Percentiles rank a stretch among this genome's conserved stretches.
Conservation (phyloP, 208 protist species). For the Leishmania martiniquensis region DNA sequence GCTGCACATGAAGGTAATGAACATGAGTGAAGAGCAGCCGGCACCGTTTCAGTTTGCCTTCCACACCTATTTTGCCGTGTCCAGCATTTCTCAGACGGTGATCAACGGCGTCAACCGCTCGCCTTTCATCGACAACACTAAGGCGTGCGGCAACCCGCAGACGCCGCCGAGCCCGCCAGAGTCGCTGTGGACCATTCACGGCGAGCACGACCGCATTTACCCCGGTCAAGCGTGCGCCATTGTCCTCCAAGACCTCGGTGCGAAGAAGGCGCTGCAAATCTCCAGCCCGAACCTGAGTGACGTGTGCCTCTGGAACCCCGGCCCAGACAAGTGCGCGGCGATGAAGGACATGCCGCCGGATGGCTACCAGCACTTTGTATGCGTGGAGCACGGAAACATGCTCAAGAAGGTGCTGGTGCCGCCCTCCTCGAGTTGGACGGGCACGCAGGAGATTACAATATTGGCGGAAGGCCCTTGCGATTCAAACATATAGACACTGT, state of each 20-base stretch:
- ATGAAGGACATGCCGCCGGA: slow-evolving; percentile 79
- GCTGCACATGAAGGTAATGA: slow-evolving; percentile 70
- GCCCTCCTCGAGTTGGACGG: slow-evolving; percentile 62
- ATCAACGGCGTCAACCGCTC: slow-evolving; percentile 75
- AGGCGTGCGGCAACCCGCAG: slow-evolving; percentile 39
- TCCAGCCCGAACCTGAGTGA: slow-evolving; percentile 61
- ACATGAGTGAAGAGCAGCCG: slow-evolving; percentile 41
- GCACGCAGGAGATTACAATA: slow-evolving; percentile 51
- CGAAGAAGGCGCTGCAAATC: slow-evolving; percentile 42
- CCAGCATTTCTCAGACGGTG: slow-evolving; percentile 50
- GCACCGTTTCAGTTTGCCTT: slow-evolving; percentile 81
- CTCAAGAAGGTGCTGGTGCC: slow-evolving; percentile 57
- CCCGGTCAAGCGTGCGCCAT: slow-evolving; percentile 47
- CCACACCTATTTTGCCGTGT: slow-evolving; percentile 88
- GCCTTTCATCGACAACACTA: slow-evolving; percentile 71
- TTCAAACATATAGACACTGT: slow-evolving; percentile 40
- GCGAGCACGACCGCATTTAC: slow-evolving; percentile 87
- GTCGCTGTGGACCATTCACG: slow-evolving; percentile 39
- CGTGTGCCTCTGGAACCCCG: slow-evolving; percentile 91
- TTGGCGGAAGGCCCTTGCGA: slow-evolving; percentile 41
- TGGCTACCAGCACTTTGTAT: slow-evolving; percentile 85
- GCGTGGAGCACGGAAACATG: slow-evolving; percentile 87
- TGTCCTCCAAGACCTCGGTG: slow-evolving; percentile 44
- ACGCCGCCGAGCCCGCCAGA: slow-evolving; percentile 34
- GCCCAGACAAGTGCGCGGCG: slow-evolving; percentile 64